These are phyloP conservation scores for Ganoderma resinaceum DNA, from an alignment of 1,284 basidiomycete genomes.

Conservation along the genomic window DNA sequence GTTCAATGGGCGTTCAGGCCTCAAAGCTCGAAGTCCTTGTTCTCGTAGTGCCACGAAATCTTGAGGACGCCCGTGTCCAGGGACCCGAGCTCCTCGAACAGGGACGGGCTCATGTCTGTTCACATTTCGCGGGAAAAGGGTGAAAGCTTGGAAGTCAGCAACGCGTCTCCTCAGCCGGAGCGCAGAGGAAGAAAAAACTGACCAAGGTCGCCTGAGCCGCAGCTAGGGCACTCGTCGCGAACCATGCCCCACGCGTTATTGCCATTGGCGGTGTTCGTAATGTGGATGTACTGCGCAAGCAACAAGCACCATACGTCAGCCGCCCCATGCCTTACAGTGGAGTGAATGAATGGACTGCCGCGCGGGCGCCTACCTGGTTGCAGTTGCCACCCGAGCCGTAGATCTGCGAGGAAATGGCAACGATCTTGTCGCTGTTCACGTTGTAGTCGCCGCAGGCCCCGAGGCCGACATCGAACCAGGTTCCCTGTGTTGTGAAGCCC, in stretches of 20 bases:
- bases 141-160: constrained; percentile 12
- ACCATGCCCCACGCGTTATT: constrained; percentile 40
- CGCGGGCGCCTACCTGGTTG: constrained; percentile 40
- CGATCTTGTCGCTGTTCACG: constrained; percentile 44
- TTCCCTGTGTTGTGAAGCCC: constrained; percentile 42
- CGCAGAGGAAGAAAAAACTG: constrained; percentile 20
- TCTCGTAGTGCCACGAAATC: constrained; percentile 40
- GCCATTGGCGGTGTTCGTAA: constrained; percentile 44
- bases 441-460: constrained; percentile 50
- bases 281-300: constrained; percentile 36
- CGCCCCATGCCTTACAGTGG: neutral
- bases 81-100: constrained; percentile 38
- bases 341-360: neutral
- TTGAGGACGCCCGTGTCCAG: constrained; percentile 39
- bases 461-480: constrained; percentile 50
- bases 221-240: constrained; percentile 46
- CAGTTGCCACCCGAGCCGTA: constrained; percentile 47
- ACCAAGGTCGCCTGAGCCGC: constrained; percentile 44
- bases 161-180: neutral
- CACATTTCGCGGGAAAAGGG: neutral
- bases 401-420: constrained; percentile 45
- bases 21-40: constrained; percentile 31
- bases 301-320: neutral
- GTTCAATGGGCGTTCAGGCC: too few species aligned
- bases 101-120: constrained; percentile 41